Evolutionary conservation across 192 early-diverging fungal genomes (phyloP).

Genomic region (Pilobolus umbonatus): DNA sequence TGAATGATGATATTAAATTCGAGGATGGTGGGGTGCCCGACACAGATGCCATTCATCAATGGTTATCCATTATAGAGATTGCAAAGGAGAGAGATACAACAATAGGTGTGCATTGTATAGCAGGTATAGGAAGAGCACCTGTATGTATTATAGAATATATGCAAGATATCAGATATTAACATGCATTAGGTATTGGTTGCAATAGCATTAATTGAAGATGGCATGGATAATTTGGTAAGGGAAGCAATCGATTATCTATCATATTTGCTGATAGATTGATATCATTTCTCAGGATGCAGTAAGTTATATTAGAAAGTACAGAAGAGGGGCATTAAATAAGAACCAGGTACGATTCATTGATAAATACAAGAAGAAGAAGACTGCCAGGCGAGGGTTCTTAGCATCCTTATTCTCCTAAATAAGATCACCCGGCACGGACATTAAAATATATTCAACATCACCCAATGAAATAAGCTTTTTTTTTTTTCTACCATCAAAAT

Average conservation of each 20-base stretch:
- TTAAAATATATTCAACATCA: no score
- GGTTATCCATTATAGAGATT: constrained; percentile 37
- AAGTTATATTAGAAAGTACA: constrained; percentile 35
- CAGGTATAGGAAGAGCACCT: constrained; percentile 75
- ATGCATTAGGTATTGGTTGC: constrained; percentile 52
- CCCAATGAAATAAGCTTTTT: no score
- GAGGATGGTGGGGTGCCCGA: constrained; percentile 62
- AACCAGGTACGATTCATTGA: constrained; percentile 43
- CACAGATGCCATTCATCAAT: constrained; percentile 31
- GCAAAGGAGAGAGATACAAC: constrained; percentile 25
- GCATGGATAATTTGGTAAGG: constrained; percentile 64
- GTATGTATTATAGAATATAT: constrained; percentile 36
- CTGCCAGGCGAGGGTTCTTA: background rate
- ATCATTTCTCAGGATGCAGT: constrained; percentile 47
- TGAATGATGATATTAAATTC: constrained; percentile 66
- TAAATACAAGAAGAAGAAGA: constrained; percentile 20
- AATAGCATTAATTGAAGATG: constrained; percentile 67
- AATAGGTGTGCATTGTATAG: constrained; percentile 67
- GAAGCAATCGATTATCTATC: no score
- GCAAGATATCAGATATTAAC: background rate
- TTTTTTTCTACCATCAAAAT: no score
- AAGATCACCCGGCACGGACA: no score
- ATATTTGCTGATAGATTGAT: no score
- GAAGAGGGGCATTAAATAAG: constrained; percentile 45
- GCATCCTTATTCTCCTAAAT: no score